phyloP scores from a whole-genome alignment of 257 asterid genomes.

The Apocynum venetum region DNA sequence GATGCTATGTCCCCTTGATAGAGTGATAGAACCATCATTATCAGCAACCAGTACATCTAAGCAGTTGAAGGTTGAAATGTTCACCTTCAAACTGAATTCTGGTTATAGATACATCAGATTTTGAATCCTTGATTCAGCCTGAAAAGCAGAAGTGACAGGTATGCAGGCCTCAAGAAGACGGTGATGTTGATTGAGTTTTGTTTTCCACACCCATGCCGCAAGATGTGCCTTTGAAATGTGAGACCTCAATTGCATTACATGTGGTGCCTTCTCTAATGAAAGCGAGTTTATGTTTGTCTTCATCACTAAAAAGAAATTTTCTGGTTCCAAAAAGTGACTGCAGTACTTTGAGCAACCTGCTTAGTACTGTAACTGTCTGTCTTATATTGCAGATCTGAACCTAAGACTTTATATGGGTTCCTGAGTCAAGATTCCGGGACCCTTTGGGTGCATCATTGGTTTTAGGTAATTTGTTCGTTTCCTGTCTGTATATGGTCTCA shows the following conservation, averaged over 20 bases:
- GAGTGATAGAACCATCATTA: background rate
- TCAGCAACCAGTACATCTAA: background rate
- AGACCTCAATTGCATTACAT: background rate
- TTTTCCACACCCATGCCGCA: constrained; percentile 1
- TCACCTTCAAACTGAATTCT: background rate
- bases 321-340: constrained; percentile 23
- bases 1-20: background rate
- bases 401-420: constrained; percentile 13
- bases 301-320: constrained; percentile 14
- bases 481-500: constrained; percentile 32
- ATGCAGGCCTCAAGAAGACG: background rate
- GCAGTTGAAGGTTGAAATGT: background rate
- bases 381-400: constrained; percentile 11
- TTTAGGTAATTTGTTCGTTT: constrained; percentile 15
- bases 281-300: constrained; percentile 9
- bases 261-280: constrained; percentile 12
- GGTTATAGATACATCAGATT: background rate
- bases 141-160: background rate
- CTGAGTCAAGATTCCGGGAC: constrained; percentile 6
- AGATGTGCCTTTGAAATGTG: constrained; percentile 7
- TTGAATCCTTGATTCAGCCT: background rate
- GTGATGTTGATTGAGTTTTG: background rate
- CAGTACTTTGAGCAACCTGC: constrained; percentile 24
- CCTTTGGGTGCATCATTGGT: constrained; percentile 14
- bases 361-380: constrained; percentile 25